A percentile compares a stretch with the other conserved stretches of the same genome.
Evolutionary conservation across 1,284 basidiomycete species (phyloP).

Genomic region (Clitocybe nebularis): DNA sequence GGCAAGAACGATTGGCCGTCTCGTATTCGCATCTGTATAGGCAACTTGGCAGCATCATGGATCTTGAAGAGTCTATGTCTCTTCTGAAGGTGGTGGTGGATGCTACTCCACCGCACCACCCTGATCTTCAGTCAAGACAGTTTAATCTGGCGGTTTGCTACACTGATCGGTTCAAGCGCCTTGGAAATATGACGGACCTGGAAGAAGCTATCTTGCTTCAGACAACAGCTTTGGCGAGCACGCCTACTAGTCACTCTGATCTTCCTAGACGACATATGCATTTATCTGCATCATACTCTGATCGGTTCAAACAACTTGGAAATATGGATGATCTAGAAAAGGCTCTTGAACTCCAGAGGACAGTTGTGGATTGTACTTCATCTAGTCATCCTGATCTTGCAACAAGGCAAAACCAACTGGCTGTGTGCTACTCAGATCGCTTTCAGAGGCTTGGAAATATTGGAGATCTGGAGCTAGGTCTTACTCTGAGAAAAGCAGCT

Average conservation of each 20-base stretch:
- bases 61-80: background rate
- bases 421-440: background rate
- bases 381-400: background rate
- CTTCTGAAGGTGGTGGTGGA: background rate
- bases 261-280: no score
- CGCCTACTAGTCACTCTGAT: no score
- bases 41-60: background rate
- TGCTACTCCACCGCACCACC: background rate
- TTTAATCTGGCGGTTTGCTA: background rate
- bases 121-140: background rate
- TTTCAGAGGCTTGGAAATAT: background rate
- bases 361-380: background rate
- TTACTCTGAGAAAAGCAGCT: background rate
- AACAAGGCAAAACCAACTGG: background rate
- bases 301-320: background rate
- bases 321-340: background rate
- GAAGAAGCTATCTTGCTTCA: background rate
- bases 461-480: background rate
- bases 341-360: background rate
- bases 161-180: background rate
- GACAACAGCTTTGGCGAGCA: background rate
- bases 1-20: background rate
- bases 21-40: background rate
- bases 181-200: background rate
- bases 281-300: no score